Evolutionary conservation across 1,139 yeast genomes (phyloP), one percentile per base, ranked within the genome.

Genomic region (Kodamaea derodonti): DNA sequence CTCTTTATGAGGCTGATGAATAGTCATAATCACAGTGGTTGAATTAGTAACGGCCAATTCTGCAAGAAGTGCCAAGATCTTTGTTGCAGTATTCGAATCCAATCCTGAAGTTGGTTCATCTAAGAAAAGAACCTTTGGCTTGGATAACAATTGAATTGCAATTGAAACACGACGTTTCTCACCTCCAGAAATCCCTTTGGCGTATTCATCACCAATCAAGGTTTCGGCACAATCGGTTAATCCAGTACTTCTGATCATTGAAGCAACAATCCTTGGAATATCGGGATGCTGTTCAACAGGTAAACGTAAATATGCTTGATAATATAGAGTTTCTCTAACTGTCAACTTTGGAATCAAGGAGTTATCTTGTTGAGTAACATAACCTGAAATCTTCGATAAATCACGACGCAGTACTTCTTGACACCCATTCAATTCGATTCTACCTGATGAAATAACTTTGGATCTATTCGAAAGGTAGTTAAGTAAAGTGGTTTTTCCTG

Each of bases 71-170:
- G 29, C 32, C 24, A 53, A 35, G 16, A 52, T 49, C 9, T 46
- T 40, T 4, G 42, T 47, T 5, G 57, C 47, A 2, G 58, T 52
- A 9, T 56, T 45, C 2, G 53, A 45, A 35, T 54, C 59, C 20
- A 54, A 45, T 3, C 59, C 59, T 1, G 58, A 53, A 1, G 59
- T 54, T 0, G 59, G 59, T 34, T 54, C 59, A 26, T 54, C 59
- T 32, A 54, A 42, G 26, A 54, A 52, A n/a, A 54, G 38, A 16
- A 54, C 42, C 32, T 47, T 52, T n/a, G 60, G 60, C 16, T 43
- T 41, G 20, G 49, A 43, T 11, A 54, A 39, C n/a, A 54, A 43
- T 31, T 54, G 60, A 13, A 52, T 48, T 6, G 57, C 58, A 30
- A 54, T 53, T 1, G 57, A 52, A 7, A 54, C 55, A 12, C 60